Conservation (phyloP, 2,329 filamentous ascomycete genomes). For the Geosmithia morbida region DNA sequence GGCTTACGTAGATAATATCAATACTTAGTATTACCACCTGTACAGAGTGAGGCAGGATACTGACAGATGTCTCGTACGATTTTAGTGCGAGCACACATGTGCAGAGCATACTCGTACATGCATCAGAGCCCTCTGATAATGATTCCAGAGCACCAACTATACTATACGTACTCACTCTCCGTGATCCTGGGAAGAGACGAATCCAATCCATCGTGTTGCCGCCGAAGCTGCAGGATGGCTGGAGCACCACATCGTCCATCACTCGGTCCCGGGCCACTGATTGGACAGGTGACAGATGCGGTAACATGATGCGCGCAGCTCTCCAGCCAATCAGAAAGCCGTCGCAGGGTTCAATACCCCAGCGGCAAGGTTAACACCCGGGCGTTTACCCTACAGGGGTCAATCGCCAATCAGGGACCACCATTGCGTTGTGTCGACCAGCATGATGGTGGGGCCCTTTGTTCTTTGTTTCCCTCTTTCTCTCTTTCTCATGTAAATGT, state of each 20-base stretch:
- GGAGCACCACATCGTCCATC: not conserved
- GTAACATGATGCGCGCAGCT: not conserved
- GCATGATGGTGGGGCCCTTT: too few relatives aligned
- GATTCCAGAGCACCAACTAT: too few relatives aligned
- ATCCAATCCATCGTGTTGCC: constrained; percentile 1
- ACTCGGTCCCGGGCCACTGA: not conserved
- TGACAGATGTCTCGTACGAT: not conserved
- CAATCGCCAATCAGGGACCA: not conserved
- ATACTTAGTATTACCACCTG: too few relatives aligned
- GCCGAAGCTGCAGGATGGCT: constrained; percentile 2
- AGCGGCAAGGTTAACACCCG: not conserved
- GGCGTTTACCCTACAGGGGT: not conserved
- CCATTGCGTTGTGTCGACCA: too few relatives aligned
- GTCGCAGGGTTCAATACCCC: not conserved
- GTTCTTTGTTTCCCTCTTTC: too few relatives aligned
- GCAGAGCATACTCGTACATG: too few relatives aligned
- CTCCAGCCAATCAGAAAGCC: not conserved
- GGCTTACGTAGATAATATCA: too few relatives aligned
- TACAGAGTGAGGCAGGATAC: too few relatives aligned
- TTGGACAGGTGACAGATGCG: not conserved
- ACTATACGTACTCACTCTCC: not conserved
- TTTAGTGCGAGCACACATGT: not conserved
- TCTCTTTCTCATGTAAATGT: too few relatives aligned
- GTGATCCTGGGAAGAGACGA: not conserved
- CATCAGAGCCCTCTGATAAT: too few relatives aligned